phyloP scores from a whole-genome alignment of 2,329 filamentous ascomycete genomes.

The Tolypocladium nubicola region DNA sequence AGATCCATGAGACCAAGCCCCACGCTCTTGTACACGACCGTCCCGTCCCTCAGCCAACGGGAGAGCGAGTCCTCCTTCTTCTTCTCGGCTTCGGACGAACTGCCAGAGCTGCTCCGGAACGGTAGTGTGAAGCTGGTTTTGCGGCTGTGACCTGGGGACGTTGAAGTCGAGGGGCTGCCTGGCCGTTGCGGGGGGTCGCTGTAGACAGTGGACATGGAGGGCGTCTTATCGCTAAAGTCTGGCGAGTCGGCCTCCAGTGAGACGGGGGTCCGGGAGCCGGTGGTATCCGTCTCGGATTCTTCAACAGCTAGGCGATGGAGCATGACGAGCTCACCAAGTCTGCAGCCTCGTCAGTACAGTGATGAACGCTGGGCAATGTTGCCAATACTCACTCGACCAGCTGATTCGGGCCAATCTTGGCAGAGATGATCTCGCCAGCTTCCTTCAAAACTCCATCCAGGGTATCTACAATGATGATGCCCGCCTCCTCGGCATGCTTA shows the following conservation, averaged over 20 bases:
- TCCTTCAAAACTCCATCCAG: constrained; percentile 71
- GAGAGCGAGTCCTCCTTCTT: constrained; percentile 38
- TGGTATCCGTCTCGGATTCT: constrained; percentile 25
- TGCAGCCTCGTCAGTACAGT: constrained; percentile 14
- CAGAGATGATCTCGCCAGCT: constrained; percentile 77
- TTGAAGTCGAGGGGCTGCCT: constrained; percentile 20
- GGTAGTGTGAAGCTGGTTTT: constrained; percentile 22
- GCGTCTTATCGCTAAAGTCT: constrained; percentile 19
- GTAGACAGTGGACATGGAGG: constrained; percentile 32
- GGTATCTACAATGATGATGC: constrained; percentile 62
- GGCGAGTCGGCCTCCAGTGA: constrained; percentile 10
- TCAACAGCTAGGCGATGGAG: constrained; percentile 35
- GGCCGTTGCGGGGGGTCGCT: constrained; percentile 15
- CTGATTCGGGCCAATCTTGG: constrained; percentile 60
- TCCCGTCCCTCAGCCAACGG: constrained; percentile 49
- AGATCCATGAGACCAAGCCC: constrained; percentile 58
- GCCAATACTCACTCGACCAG: constrained; percentile 58
- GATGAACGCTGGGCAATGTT: background rate
- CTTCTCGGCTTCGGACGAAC: constrained; percentile 24
- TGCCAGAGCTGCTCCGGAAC: constrained; percentile 16
- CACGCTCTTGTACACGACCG: constrained; percentile 60
- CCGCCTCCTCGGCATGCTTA: constrained; percentile 53
- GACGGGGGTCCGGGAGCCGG: constrained; percentile 14
- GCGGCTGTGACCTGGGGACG: constrained; percentile 14
- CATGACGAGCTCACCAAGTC: constrained; percentile 68